Evolutionary conservation across 306 rosid genomes (phyloP).

Genomic region (Castanea mollissima): DNA sequence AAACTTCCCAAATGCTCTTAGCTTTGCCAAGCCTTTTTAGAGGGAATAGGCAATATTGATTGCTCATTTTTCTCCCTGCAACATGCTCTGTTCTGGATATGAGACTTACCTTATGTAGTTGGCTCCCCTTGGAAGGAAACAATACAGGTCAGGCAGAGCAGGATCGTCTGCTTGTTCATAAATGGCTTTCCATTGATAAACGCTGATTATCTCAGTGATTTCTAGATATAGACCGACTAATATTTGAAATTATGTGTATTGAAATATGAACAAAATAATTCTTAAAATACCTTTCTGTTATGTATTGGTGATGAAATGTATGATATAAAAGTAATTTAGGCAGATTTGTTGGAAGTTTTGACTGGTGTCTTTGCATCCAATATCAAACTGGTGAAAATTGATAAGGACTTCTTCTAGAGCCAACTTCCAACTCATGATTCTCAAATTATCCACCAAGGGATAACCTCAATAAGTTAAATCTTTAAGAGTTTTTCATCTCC

Average conservation of each 20-base stretch:
- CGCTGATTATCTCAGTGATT: background rate
- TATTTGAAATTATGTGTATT: too few species aligned
- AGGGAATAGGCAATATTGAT: background rate
- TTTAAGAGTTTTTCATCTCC: background rate
- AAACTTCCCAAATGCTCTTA: too few species aligned
- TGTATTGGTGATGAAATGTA: too few species aligned
- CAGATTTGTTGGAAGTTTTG: too few species aligned
- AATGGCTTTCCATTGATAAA: background rate
- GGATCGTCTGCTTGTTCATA: background rate
- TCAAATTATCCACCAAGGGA: background rate
- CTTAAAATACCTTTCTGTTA: too few species aligned
- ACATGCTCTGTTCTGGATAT: background rate
- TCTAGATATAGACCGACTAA: background rate
- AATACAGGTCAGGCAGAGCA: background rate
- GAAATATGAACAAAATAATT: too few species aligned
- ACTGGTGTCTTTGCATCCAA: too few species aligned
- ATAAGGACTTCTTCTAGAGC: background rate
- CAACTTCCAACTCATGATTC: background rate
- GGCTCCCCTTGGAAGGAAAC: background rate
- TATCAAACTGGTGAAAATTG: too few species aligned
- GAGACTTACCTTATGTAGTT: background rate
- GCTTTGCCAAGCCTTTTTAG: too few species aligned
- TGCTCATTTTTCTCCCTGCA: background rate
- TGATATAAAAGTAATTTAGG: too few species aligned
- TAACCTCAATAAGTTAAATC: background rate